Conservation (phyloP, 257 asterid species). For the Capsicum pubescens region DNA sequence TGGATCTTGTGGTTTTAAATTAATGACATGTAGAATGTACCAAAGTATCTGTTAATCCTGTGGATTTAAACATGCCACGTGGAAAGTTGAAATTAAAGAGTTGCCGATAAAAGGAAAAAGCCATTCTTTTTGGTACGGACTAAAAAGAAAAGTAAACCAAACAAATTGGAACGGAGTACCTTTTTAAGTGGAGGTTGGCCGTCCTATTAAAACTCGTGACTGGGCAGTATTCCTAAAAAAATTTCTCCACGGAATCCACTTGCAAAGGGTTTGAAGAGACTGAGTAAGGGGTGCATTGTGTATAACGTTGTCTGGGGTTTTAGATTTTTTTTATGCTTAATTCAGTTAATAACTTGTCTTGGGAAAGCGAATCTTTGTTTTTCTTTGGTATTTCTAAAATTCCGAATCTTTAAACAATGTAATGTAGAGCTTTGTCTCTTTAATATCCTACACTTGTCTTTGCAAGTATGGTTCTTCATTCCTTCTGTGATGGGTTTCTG, state of each 20-base stretch:
- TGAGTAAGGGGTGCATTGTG: not conserved
- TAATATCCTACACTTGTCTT: not conserved
- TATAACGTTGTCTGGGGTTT: not conserved
- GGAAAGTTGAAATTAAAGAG: too few relatives aligned
- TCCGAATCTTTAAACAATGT: not conserved
- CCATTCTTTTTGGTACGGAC: too few relatives aligned
- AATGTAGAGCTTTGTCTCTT: not conserved
- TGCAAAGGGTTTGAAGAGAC: not conserved
- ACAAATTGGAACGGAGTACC: too few relatives aligned
- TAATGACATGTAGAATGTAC: too few relatives aligned
- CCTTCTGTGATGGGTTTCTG: conserved; percentile 14
- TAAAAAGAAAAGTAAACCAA: too few relatives aligned
- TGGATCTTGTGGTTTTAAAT: too few relatives aligned
- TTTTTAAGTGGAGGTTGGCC: not conserved
- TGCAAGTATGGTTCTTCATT: conserved; percentile 18
- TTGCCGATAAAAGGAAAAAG: too few relatives aligned
- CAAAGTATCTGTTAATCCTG: too few relatives aligned
- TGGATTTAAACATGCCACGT: too few relatives aligned
- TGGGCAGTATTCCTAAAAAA: not conserved
- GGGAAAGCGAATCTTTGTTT: not conserved
- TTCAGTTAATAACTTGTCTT: not conserved
- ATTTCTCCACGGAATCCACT: not conserved
- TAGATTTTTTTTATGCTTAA: not conserved
- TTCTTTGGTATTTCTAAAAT: not conserved
- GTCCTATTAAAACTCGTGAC: not conserved